Percentiles rank a stretch among this genome's conserved stretches.
These are phyloP conservation scores for Ophiostoma piceae DNA, from an alignment of 2,329 filamentous ascomycete species.

Conservation along the genomic window DNA sequence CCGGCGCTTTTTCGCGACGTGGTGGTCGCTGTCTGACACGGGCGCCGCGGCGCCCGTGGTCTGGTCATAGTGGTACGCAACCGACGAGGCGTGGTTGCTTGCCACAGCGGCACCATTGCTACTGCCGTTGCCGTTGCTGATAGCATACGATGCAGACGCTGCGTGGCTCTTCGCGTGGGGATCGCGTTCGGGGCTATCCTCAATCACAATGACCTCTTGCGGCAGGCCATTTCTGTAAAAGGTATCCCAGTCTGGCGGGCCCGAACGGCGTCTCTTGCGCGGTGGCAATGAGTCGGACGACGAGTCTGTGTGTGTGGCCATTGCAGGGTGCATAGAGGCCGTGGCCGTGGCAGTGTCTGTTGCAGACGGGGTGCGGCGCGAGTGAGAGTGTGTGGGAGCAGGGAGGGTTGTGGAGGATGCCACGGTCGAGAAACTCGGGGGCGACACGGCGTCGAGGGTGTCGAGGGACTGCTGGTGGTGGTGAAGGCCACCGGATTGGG, in stretches of 20 bases:
- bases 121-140: constrained; percentile 27
- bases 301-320: constrained; percentile 36
- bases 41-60: not conserved
- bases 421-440: constrained; percentile 31
- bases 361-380: constrained; percentile 21
- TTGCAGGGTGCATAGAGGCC: constrained; percentile 30
- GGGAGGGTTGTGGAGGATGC: constrained; percentile 17
- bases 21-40: constrained; percentile 35
- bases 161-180: constrained; percentile 33
- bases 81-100: constrained; percentile 12
- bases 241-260: constrained; percentile 68
- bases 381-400: constrained; percentile 21
- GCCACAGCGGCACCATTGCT: constrained; percentile 29
- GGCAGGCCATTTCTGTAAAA: constrained; percentile 81
- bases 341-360: constrained; percentile 30
- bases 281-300: constrained; percentile 32
- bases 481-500: not conserved
- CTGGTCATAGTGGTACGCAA: constrained; percentile 26
- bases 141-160: too few species aligned
- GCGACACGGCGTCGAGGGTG: constrained; percentile 24
- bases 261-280: constrained; percentile 53
- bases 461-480: constrained; percentile 22
- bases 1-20: constrained; percentile 69
- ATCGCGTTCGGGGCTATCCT: constrained; percentile 62
- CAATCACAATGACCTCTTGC: constrained; percentile 80